Evolutionary conservation across 176 grass and related monocot species (phyloP), one percentile per base, ranked within the genome.

Genomic region (Alopecurus myosuroides): DNA sequence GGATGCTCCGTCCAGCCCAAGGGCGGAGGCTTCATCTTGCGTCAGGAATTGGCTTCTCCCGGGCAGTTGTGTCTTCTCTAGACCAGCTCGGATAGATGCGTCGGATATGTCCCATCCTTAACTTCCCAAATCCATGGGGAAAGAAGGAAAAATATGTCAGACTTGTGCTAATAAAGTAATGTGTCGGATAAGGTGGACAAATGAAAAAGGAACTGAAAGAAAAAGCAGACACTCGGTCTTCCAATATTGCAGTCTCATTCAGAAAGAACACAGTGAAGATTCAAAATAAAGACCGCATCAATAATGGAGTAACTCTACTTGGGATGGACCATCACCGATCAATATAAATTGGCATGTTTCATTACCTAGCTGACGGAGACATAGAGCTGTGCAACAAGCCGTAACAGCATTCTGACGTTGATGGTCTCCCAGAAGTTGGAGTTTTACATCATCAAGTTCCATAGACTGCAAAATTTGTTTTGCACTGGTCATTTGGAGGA

Each of bases 1-100:
- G 31, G 80, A 85, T 49, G 70, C 18, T 42, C 84, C 82, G 29
- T 90, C 74, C 3, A 90, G 26, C 77, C 91, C 96, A 86, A 95
- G 50, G 61, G 28, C 17, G 0, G 77, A 92, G 41, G 81, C 81
- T 79, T 98, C 96, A 75, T 84, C 80, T 79, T 66, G 65, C 19
- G 83, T 90, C 48, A 95, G 85, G 82, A 95, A 94, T 53, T 98
- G 93, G 57, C 86, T 94, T 85, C 96, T 92, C 33, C 93, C 96
- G 8, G 61, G 82, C 83, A 98, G 67, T 4, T 76, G 71, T 23
- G 93, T 92, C 85, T 78, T 76, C 82, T 94, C 89, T 77, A 95
- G 74, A 68, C 96, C 93, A 40, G 83, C 73, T 77, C 60, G 82
- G 85, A 94, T 98, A 6, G 91, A 94, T 74, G 88, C 68, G 12